Evolutionary conservation across 352 stramenopile species (phyloP).

Genomic region (Phytopythium mirpurense): DNA sequence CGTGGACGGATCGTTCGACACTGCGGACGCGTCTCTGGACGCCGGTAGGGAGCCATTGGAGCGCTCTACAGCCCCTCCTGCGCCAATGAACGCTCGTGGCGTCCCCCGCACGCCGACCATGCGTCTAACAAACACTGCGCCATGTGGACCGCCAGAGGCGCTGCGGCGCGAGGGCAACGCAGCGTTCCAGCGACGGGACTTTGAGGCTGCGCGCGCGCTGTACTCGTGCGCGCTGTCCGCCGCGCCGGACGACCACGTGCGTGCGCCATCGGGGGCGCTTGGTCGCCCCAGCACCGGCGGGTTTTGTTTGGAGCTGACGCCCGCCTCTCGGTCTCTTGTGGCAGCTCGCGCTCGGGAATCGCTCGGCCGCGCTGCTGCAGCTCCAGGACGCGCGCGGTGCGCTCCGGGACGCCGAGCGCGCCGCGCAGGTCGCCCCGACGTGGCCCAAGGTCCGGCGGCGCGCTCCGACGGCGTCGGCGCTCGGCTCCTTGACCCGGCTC

Average conservation of each 20-base stretch:
- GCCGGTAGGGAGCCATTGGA: neutral
- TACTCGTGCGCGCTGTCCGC: slow-evolving; percentile 61
- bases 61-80: too few relatives aligned
- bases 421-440: slow-evolving; percentile 69
- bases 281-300: too few relatives aligned
- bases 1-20: slow-evolving; percentile 35
- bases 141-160: slow-evolving; percentile 14
- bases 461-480: too few relatives aligned
- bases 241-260: slow-evolving; percentile 45
- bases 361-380: slow-evolving; percentile 76
- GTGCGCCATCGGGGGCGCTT: neutral
- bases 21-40: slow-evolving; percentile 1
- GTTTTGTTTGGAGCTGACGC: too few relatives aligned
- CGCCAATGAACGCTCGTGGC: too few relatives aligned
- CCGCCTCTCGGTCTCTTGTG: too few relatives aligned
- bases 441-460: slow-evolving; percentile 77
- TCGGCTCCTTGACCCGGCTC: too few relatives aligned
- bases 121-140: neutral
- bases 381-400: slow-evolving; percentile 68
- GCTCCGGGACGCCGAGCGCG: slow-evolving; percentile 75
- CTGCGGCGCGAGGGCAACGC: slow-evolving; percentile 63
- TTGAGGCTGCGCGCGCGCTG: slow-evolving; percentile 28
- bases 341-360: slow-evolving; percentile 81
- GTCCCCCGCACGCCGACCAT: too few relatives aligned
- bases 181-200: slow-evolving; percentile 56